A percentile compares a stretch with the other conserved stretches of the same genome.
Conservation (phyloP, 257 asterid genomes). For the Pogostemon cablin region DNA sequence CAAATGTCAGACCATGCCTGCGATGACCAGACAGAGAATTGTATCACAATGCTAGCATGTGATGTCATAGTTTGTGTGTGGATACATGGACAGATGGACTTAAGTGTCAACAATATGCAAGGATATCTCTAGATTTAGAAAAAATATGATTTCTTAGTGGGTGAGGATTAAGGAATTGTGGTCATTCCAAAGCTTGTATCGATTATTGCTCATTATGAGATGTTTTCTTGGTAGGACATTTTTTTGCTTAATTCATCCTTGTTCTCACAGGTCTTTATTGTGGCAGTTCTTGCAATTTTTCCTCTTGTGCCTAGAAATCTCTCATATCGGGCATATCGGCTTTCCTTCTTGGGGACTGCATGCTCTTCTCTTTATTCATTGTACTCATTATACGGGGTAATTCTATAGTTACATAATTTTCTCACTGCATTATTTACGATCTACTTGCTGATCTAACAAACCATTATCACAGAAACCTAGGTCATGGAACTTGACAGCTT, state of each 20-base stretch:
- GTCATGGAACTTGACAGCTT: constrained; percentile 90
- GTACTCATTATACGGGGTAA: constrained; percentile 89
- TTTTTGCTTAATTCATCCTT: background rate
- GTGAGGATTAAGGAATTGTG: background rate
- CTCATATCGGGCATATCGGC: constrained; percentile 76
- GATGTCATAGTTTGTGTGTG: background rate
- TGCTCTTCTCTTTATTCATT: constrained; percentile 75
- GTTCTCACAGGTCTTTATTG: constrained; percentile 64
- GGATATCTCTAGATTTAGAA: background rate
- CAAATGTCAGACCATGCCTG: constrained; percentile 3
- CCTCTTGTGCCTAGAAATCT: constrained; percentile 76
- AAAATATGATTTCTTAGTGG: background rate
- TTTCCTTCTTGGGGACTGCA: constrained; percentile 83
- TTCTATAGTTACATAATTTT: constrained; percentile 25
- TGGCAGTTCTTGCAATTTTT: constrained; percentile 77
- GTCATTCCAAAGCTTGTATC: background rate
- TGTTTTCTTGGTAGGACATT: constrained; percentile 2
- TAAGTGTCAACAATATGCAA: no score
- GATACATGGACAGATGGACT: no score
- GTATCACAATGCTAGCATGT: background rate
- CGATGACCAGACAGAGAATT: background rate
- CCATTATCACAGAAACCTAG: constrained; percentile 77
- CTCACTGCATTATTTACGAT: constrained; percentile 21
- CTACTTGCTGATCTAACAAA: constrained; percentile 32
- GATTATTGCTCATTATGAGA: constrained; percentile 12